Conservation (phyloP, 306 rosid genomes). For the Nissolia schottii region DNA sequence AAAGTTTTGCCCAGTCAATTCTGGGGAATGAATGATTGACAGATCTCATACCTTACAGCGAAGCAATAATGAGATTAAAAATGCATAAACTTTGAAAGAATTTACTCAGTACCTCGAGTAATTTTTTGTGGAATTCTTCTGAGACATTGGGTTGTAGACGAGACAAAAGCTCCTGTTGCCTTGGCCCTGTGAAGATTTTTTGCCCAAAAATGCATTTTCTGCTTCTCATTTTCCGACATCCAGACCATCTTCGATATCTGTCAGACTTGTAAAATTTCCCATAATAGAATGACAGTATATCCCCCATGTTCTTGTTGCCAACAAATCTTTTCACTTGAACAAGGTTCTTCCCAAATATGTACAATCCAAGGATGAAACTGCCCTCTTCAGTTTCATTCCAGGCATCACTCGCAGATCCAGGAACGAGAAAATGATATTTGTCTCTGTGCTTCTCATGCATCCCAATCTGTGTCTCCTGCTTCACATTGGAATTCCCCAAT, state of each 20-base stretch:
- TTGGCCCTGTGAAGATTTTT: constrained; percentile 69
- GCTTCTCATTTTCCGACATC: constrained; percentile 59
- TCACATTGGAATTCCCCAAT: constrained; percentile 25
- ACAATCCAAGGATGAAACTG: constrained; percentile 72
- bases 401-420: constrained; percentile 45
- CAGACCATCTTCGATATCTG: constrained; percentile 68
- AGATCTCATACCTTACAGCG: background rate
- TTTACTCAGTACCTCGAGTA: constrained; percentile 54
- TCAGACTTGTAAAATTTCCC: constrained; percentile 75
- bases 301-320: constrained; percentile 64
- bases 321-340: constrained; percentile 62
- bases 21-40: background rate
- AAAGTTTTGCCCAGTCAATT: background rate
- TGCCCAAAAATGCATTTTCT: constrained; percentile 65
- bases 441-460: constrained; percentile 25
- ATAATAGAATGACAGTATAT: constrained; percentile 75
- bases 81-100: constrained; percentile 2
- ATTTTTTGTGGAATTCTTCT: constrained; percentile 41
- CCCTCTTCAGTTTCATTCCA: constrained; percentile 72
- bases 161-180: constrained; percentile 78
- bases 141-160: constrained; percentile 53
- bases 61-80: background rate
- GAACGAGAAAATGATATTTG: constrained; percentile 46
- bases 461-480: constrained; percentile 28
- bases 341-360: constrained; percentile 83